Percentiles rank a stretch among this genome's conserved stretches.
phyloP scores from a whole-genome alignment of 164 flowering plant genomes.

The Nymphaea colorata region DNA sequence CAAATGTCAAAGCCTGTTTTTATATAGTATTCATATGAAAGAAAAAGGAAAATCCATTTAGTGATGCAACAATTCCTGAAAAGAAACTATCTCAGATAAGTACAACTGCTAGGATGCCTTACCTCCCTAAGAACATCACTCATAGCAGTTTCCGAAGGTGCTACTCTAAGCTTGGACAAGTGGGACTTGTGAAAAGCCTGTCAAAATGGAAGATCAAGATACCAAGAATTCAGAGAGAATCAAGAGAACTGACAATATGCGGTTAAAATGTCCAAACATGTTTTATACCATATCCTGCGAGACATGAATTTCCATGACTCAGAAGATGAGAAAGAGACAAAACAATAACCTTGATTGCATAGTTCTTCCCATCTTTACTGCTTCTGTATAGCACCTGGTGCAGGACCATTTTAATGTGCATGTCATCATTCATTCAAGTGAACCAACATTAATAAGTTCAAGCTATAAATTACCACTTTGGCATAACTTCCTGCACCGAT shows the following conservation, averaged over 20 bases:
- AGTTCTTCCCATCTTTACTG: slow-evolving; percentile 55
- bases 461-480: slow-evolving; percentile 61
- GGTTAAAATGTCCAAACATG: too few species aligned
- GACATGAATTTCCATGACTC: background rate
- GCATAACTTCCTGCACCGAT: slow-evolving; percentile 98
- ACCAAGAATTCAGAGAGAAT: background rate
- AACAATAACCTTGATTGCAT: slow-evolving; percentile 67
- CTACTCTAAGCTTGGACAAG: slow-evolving; percentile 71
- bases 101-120: background rate
- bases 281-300: background rate
- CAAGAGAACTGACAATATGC: too few species aligned
- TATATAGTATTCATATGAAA: too few species aligned
- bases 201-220: background rate
- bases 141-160: slow-evolving; percentile 97
- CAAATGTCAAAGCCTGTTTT: too few species aligned
- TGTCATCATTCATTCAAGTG: background rate
- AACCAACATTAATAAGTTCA: background rate
- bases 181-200: slow-evolving; percentile 97
- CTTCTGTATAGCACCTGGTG: slow-evolving; percentile 73
- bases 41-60: too few species aligned
- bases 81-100: too few species aligned
- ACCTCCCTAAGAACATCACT: slow-evolving; percentile 96
- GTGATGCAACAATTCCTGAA: too few species aligned
- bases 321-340: background rate
- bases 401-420: slow-evolving; percentile 1